These are phyloP conservation scores for Dendrobium huoshanense DNA, from an alignment of 106 monocot species.

Conservation along the genomic window DNA sequence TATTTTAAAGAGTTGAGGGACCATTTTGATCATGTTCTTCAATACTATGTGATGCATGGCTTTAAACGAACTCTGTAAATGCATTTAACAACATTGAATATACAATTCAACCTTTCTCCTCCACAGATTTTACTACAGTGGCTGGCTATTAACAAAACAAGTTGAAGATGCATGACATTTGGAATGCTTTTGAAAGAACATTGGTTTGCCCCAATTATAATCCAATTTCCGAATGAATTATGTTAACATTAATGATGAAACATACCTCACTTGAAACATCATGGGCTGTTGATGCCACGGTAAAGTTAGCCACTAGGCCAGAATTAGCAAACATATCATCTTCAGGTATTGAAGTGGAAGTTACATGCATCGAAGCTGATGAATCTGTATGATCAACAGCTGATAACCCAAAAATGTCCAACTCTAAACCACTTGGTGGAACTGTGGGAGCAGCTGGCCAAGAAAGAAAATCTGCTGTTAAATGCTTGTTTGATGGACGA, in stretches of 20 bases:
- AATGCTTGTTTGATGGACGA: too few relatives aligned
- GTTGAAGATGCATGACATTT: background rate
- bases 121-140: too few relatives aligned
- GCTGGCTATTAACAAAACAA: background rate
- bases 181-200: background rate
- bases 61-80: too few relatives aligned
- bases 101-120: too few relatives aligned
- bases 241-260: background rate
- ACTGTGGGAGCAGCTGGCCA: background rate
- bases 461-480: constrained; percentile 6
- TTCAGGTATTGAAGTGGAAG: constrained; percentile 7
- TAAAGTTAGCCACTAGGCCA: constrained; percentile 15
- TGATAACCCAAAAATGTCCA: constrained; percentile 42
- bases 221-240: background rate
- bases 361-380: constrained; percentile 23
- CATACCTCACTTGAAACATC: constrained; percentile 26
- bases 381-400: constrained; percentile 25
- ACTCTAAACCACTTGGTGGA: constrained; percentile 12
- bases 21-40: too few relatives aligned
- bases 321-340: constrained; percentile 12
- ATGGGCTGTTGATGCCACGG: constrained; percentile 11
- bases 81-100: too few relatives aligned
- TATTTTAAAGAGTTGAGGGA: too few relatives aligned
- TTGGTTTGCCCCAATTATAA: background rate
- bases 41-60: too few relatives aligned